Conservation (phyloP, 331 rosid genomes). For the Quercus phellos region DNA sequence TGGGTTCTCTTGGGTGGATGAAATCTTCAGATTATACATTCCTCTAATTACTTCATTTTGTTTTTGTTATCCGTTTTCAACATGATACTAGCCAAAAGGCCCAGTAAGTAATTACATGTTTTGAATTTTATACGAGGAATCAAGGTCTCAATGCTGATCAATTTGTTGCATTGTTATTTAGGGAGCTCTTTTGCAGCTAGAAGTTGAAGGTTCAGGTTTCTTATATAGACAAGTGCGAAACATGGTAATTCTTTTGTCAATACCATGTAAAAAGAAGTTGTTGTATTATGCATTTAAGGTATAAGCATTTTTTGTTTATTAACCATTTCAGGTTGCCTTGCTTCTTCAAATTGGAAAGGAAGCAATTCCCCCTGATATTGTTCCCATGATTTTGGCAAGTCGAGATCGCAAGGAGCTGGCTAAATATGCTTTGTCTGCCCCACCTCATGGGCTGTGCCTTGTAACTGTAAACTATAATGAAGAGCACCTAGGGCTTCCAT, state of each 20-base stretch:
- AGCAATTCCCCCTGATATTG: slow-evolving; percentile 68
- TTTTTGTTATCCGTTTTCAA: not conserved
- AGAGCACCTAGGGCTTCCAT: slow-evolving; percentile 66
- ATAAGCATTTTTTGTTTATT: not conserved
- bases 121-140: not conserved
- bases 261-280: not conserved
- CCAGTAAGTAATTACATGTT: not conserved
- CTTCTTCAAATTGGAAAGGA: slow-evolving; percentile 83
- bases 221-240: slow-evolving; percentile 90
- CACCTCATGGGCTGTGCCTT: slow-evolving; percentile 92
- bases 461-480: slow-evolving; percentile 57
- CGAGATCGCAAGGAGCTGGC: slow-evolving; percentile 87
- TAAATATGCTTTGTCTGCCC: slow-evolving; percentile 47
- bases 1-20: not conserved
- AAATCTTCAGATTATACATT: not conserved
- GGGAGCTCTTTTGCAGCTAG: slow-evolving; percentile 79
- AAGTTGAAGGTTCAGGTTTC: slow-evolving; percentile 96
- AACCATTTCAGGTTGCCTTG: slow-evolving; percentile 59
- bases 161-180: slow-evolving; percentile 20
- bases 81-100: not conserved
- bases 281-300: not conserved
- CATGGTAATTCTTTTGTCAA: slow-evolving; percentile 51
- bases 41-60: not conserved
- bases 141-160: slow-evolving; percentile 3
- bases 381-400: slow-evolving; percentile 60